Evolutionary conservation across 805 yeast species (phyloP).

Genomic region (Candida manassasensis): DNA sequence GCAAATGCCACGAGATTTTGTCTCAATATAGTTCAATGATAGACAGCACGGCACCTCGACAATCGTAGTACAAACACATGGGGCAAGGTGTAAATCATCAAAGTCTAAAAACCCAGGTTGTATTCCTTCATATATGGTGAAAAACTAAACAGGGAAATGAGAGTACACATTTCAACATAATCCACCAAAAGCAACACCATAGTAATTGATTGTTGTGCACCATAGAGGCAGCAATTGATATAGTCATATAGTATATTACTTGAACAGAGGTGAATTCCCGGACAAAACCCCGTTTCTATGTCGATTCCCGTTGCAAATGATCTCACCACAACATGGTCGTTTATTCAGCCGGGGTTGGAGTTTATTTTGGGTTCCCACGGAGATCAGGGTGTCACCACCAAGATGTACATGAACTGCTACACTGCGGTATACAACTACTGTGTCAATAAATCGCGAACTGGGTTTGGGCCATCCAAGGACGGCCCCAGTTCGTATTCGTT

Average conservation of each 20-base stretch:
- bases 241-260: not conserved
- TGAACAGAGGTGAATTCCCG: conserved; percentile 5
- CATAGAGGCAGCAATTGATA: not conserved
- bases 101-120: no score
- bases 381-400: conserved; percentile 58
- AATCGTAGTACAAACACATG: no score
- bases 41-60: no score
- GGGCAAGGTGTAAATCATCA: no score
- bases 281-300: conserved; percentile 1
- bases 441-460: conserved; percentile 61
- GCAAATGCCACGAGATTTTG: no score
- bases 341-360: conserved; percentile 71
- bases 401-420: conserved; percentile 82
- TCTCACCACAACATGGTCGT: conserved; percentile 68
- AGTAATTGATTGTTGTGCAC: not conserved
- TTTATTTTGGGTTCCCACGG: conserved; percentile 67
- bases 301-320: conserved; percentile 53
- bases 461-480: conserved; percentile 13
- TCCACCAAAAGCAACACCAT: not conserved
- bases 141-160: no score
- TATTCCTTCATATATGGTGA: no score
- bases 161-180: no score
- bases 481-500: conserved; percentile 37
- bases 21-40: no score
- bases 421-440: conserved; percentile 93